Conservation (phyloP, 345 rosid genomes). For the Aegle marmelos region DNA sequence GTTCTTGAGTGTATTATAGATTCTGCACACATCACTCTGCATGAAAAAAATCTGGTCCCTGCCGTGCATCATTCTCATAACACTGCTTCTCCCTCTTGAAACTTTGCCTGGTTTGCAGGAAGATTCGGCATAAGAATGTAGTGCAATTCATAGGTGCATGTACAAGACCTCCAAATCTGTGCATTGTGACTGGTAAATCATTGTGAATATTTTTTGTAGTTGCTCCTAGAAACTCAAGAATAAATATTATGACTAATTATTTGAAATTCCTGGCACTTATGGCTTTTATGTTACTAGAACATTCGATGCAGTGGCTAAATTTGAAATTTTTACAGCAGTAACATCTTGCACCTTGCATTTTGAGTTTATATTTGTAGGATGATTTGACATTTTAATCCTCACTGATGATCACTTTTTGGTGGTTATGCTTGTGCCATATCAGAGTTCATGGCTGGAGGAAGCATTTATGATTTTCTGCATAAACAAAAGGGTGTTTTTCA, state of each 20-base stretch:
- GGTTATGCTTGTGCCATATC: constrained; percentile 27
- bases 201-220: constrained; percentile 2
- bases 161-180: constrained; percentile 75
- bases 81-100: neutral
- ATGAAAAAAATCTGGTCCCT: neutral
- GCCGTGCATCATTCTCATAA: constrained; percentile 5
- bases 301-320: constrained; percentile 9
- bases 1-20: neutral
- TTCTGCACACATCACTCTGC: neutral
- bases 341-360: constrained; percentile 12
- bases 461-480: constrained; percentile 86
- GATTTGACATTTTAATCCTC: constrained; percentile 13
- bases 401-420: constrained; percentile 18
- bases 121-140: constrained; percentile 88
- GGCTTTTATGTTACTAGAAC: constrained; percentile 16
- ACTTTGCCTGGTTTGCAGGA: constrained; percentile 46
- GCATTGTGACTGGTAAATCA: constrained; percentile 86
- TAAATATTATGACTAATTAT: neutral
- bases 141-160: constrained; percentile 96
- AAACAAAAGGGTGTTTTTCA: constrained; percentile 76
- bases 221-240: neutral
- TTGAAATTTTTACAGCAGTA: constrained; percentile 17
- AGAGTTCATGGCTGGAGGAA: constrained; percentile 96
- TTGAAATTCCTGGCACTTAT: constrained; percentile 6
- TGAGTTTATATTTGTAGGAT: constrained; percentile 13